Percentiles rank a stretch among this genome's conserved stretches.
Evolutionary conservation across 1,139 yeast genomes (phyloP).

Genomic region (Scheffersomyces lignicola): DNA sequence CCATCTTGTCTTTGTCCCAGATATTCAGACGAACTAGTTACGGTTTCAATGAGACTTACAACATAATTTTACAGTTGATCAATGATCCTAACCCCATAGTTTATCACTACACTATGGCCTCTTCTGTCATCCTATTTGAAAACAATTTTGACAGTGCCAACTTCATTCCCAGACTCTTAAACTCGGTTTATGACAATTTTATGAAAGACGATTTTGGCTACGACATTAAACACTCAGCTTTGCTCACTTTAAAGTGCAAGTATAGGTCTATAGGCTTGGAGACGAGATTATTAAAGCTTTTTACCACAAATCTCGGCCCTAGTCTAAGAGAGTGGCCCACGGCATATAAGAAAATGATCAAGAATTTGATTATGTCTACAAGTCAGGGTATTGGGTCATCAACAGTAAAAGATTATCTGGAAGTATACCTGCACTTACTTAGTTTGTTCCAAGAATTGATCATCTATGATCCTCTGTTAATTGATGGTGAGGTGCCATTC

Average conservation of each 20-base stretch:
- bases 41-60: constrained; percentile 46
- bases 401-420: constrained; percentile 28
- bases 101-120: constrained; percentile 67
- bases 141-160: constrained; percentile 52
- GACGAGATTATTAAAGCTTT: constrained; percentile 28
- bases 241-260: constrained; percentile 31
- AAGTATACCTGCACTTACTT: constrained; percentile 27
- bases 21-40: constrained; percentile 46
- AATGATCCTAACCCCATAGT: constrained; percentile 85
- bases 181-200: constrained; percentile 49
- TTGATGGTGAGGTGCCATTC: constrained; percentile 31
- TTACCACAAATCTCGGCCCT: constrained; percentile 43
- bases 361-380: constrained; percentile 29
- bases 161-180: constrained; percentile 47
- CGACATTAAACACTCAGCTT: constrained; percentile 21
- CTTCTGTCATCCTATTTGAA: constrained; percentile 57
- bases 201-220: constrained; percentile 49
- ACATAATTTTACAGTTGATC: constrained; percentile 60
- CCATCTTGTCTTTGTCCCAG: constrained; percentile 59
- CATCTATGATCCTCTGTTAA: constrained; percentile 39
- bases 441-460: constrained; percentile 39
- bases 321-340: constrained; percentile 26
- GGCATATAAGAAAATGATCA: constrained; percentile 23
- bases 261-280: constrained; percentile 25
- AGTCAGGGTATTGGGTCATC: constrained; percentile 35